Conservation (phyloP, 2,329 filamentous ascomycete species). For the Nemania abortiva region DNA sequence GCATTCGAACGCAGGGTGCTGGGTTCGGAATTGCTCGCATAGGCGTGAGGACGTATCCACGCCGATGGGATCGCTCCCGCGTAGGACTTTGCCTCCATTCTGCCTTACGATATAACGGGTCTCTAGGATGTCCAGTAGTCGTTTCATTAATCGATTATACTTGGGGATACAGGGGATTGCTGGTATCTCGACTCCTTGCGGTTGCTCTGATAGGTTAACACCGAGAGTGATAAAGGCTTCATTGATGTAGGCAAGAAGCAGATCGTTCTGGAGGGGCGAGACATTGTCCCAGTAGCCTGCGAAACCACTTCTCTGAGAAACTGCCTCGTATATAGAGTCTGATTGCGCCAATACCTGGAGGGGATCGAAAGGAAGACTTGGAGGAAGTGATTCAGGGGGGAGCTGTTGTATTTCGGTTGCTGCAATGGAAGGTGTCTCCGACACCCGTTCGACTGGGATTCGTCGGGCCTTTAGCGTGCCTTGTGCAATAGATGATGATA, state of each 20-base stretch:
- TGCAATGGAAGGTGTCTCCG: background rate
- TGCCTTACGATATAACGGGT: slow-evolving; percentile 15
- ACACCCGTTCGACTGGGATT: background rate
- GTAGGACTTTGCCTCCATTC: slow-evolving; percentile 9
- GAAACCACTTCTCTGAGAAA: slow-evolving; percentile 15
- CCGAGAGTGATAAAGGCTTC: slow-evolving; percentile 18
- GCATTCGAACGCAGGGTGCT: slow-evolving; percentile 13
- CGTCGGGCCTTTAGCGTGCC: background rate
- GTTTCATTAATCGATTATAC: slow-evolving; percentile 20
- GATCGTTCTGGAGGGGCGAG: slow-evolving; percentile 13
- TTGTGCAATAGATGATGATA: background rate
- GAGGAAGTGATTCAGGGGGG: background rate
- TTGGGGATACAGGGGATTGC: slow-evolving; percentile 19
- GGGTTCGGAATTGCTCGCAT: slow-evolving; percentile 17
- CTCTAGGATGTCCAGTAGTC: slow-evolving; percentile 15
- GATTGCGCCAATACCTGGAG: slow-evolving; percentile 13
- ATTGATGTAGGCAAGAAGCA: slow-evolving; percentile 20
- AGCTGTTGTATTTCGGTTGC: background rate
- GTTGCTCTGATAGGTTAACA: slow-evolving; percentile 22
- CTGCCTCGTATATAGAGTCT: slow-evolving; percentile 7
- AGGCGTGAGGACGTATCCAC: slow-evolving; percentile 15
- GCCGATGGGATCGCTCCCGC: slow-evolving; percentile 15
- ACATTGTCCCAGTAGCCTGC: slow-evolving; percentile 18
- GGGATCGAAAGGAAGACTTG: background rate
- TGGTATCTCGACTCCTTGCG: slow-evolving; percentile 12